Conservation (phyloP, 192 early-diverging fungal species). For the Borealophlyctis nickersoniae region DNA sequence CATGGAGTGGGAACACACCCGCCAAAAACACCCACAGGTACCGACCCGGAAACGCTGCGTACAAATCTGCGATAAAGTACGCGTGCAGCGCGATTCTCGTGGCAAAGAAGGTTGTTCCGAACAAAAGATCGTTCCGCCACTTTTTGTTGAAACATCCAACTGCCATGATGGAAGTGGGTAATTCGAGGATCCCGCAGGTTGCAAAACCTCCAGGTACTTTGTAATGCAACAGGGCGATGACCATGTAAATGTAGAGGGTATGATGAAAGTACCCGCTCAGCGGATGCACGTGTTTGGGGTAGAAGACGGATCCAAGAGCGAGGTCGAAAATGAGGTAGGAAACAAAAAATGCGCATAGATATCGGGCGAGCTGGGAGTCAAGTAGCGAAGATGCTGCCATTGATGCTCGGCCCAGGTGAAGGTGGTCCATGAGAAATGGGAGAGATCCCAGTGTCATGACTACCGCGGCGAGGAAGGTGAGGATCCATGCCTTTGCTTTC, state of each 20-base stretch:
- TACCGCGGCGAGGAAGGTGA: slow-evolving; percentile 39
- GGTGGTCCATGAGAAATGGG: slow-evolving; percentile 18
- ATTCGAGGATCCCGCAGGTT: slow-evolving; percentile 52
- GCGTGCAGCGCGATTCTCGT: slow-evolving; percentile 58
- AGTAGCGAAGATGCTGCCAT: slow-evolving; percentile 23
- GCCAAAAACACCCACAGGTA: slow-evolving; percentile 7
- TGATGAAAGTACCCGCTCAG: slow-evolving; percentile 66
- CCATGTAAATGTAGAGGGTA: slow-evolving; percentile 46
- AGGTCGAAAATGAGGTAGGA: slow-evolving; percentile 57
- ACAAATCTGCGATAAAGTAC: slow-evolving; percentile 38
- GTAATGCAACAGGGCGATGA: slow-evolving; percentile 43
- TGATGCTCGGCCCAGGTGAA: slow-evolving; percentile 10
- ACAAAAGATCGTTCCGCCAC: slow-evolving; percentile 50
- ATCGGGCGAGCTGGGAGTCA: slow-evolving; percentile 24
- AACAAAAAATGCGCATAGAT: slow-evolving; percentile 48
- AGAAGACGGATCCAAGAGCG: slow-evolving; percentile 47
- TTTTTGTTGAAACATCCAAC: slow-evolving; percentile 45
- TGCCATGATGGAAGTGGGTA: slow-evolving; percentile 57
- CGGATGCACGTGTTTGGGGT: slow-evolving; percentile 48
- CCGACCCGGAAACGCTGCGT: slow-evolving; percentile 11
- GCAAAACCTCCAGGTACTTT: slow-evolving; percentile 44
- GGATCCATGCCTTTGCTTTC: slow-evolving; percentile 48
- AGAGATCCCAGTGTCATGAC: slow-evolving; percentile 31
- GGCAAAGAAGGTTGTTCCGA: slow-evolving; percentile 49
- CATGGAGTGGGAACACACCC: slow-evolving; percentile 26